These are phyloP conservation scores for Aureobasidium zeae DNA, from an alignment of 2,329 filamentous ascomycete species.

Conservation along the genomic window DNA sequence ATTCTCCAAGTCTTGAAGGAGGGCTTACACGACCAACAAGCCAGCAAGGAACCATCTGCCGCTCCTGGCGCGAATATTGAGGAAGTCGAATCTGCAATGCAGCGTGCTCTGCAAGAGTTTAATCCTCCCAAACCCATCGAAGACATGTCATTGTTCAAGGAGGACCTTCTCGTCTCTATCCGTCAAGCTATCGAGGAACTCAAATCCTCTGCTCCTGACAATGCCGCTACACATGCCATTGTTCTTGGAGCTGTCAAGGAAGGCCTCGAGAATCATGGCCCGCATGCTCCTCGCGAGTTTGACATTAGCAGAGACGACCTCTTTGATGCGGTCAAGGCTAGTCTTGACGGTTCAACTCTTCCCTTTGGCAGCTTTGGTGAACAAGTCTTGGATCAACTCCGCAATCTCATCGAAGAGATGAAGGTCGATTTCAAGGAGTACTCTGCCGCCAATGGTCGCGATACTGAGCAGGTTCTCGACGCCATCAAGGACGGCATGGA, in stretches of 20 bases:
- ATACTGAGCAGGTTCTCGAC: slow-evolving; percentile 81
- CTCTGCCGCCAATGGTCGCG: slow-evolving; percentile 65
- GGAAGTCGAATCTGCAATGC: slow-evolving; percentile 74
- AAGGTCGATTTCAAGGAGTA: slow-evolving; percentile 65
- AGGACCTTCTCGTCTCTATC: slow-evolving; percentile 76
- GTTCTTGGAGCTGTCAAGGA: slow-evolving; percentile 51
- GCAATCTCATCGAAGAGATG: slow-evolving; percentile 52
- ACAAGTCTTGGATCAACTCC: slow-evolving; percentile 51
- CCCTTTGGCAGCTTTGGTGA: slow-evolving; percentile 47
- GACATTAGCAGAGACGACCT: slow-evolving; percentile 44
- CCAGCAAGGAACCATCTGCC: slow-evolving; percentile 39
- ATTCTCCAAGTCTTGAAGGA: slow-evolving; percentile 79
- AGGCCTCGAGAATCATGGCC: slow-evolving; percentile 43
- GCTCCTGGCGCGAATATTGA: slow-evolving; percentile 50
- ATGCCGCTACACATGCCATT: slow-evolving; percentile 43
- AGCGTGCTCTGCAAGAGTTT: slow-evolving; percentile 78
- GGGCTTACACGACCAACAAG: slow-evolving; percentile 67
- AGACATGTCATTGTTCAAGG: slow-evolving; percentile 60
- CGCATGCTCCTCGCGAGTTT: slow-evolving; percentile 33
- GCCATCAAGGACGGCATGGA: slow-evolving; percentile 82
- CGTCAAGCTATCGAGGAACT: slow-evolving; percentile 80
- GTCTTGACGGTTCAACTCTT: slow-evolving; percentile 44
- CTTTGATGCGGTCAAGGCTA: slow-evolving; percentile 50
- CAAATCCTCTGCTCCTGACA: slow-evolving; percentile 43
- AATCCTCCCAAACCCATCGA: slow-evolving; percentile 63